Evolutionary conservation across 2,329 filamentous ascomycete genomes (phyloP).

Genomic region (Sphaceloma murrayae): DNA sequence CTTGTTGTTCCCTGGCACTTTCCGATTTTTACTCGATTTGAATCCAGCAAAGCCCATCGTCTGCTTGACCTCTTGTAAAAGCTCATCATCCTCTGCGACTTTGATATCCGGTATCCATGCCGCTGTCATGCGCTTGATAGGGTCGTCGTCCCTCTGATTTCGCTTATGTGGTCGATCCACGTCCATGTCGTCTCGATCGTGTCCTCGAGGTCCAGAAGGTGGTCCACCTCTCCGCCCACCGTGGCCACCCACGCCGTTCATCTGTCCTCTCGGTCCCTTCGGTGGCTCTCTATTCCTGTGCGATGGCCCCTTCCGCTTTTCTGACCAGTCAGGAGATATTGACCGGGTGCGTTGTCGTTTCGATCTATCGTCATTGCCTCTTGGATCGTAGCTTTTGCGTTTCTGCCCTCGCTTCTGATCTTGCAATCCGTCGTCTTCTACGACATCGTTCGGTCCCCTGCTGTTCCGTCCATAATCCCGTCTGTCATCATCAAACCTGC

Average conservation of each 20-base stretch:
- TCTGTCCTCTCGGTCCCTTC: conserved; percentile 9
- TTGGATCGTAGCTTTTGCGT: conserved; percentile 14
- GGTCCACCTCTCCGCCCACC: background rate
- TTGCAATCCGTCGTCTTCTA: background rate
- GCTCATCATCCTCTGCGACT: conserved; percentile 23
- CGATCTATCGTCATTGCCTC: conserved; percentile 5
- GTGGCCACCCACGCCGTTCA: conserved; percentile 2
- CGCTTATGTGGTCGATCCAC: background rate
- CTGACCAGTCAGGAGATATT: conserved; percentile 2
- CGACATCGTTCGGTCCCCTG: conserved; percentile 4
- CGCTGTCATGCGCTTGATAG: conserved; percentile 2
- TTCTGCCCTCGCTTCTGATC: conserved; percentile 16
- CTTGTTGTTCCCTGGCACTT: conserved; percentile 74
- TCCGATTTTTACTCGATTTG: conserved; percentile 76
- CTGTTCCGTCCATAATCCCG: background rate
- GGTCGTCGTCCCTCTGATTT: conserved; percentile 3
- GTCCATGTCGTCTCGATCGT: conserved; percentile 3
- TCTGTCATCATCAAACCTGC: background rate
- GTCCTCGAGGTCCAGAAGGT: background rate
- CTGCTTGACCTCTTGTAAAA: conserved; percentile 58
- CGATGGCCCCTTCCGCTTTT: background rate
- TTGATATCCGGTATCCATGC: conserved; percentile 18
- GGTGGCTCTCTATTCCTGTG: conserved; percentile 5
- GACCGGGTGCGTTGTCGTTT: conserved; percentile 8
- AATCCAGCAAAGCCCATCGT: conserved; percentile 90